Evolutionary conservation across 345 rosid species (phyloP), one percentile per base, ranked within the genome.

Genomic region (Angophora floribunda): DNA sequence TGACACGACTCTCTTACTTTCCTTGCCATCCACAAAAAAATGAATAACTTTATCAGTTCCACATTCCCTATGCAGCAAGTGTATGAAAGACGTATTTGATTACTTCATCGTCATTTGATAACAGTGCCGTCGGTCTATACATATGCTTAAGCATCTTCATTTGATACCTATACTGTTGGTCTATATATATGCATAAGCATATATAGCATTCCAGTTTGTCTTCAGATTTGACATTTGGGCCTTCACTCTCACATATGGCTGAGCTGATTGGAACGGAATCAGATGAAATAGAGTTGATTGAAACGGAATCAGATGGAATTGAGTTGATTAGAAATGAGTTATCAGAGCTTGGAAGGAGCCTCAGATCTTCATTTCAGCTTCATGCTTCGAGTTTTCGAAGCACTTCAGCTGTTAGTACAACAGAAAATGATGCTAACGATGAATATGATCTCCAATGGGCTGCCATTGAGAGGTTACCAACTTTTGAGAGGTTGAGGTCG

Each of bases 401-500:
- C 86, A 89, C 51, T 86, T 93, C 95, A 5, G 88, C 89, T 13
- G 67, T 78, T 79, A 51, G 89, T 52, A 89, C 90, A 52, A 30
- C 21, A 86, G 91, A 86, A 15, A 89, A 90, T 55, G 95, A 91
- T 89, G 57, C 9, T 6, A 90, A 92, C 26, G 92, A 91, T 85
- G 95, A 93, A 85, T 36, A 91, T 91, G 90, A 91, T 70, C 89
- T 89, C 52, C 94, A 94, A 82, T 97, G 97, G 98, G 95, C 93
- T 89, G 95, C 90, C 45, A 89, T 97, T 67, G 95, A 97, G 93
- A 95, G 94, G 84, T 88, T 97, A 7, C 98, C 98, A 1, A 94
- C 97, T 70, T 88, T 86, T 26, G 90, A 93, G 67, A 93, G 98
- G 79, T 67, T 97, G 78, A 91, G 94, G 47, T 91, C 95, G 53